Base-by-base conservation (phyloP, 2,329 filamentous ascomycete species). In the Pseudogymnoascus sp. region DNA sequence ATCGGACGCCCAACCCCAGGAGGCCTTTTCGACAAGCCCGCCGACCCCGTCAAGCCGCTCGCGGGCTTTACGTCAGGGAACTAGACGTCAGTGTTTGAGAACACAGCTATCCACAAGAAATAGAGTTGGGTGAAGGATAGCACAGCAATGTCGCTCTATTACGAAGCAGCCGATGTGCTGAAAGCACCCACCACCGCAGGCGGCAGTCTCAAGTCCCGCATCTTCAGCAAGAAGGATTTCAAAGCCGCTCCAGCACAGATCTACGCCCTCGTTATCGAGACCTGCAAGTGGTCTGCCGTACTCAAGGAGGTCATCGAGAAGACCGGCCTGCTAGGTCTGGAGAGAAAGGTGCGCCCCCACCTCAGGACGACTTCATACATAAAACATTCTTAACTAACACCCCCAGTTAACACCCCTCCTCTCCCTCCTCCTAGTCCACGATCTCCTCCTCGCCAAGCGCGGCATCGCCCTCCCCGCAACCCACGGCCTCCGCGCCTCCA, bases 281-380 rank as follows among this genome's bases (percentile, higher is more conserved):
- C 90, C 1, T 87, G 88, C 67, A 97, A 96, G 85, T 97, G 93
- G 90, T 94, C 92, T 69, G 73, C 79, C 3, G 80, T 97, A 2
- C 77, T 99, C 58, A 91, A 91, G 70, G 92, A 96, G 70, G 87
- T 97, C n/a, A 85, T 99, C 70, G 91, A 97, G 68, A 85, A 82
- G 66, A 83, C 91, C 1, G 87, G 85, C 3, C 77, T 97, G 36
- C 77, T 97, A 36, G 81, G 82, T n/a, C 76, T 86, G 8, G 94
- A 99, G 78, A 87, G 85, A 66, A 96, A 96, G 85, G 92, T 94
- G 73, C 45, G 18, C n/a, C n/a, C n/a, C n/a, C n/a, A n/a, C n/a
- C n/a, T n/a, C n/a, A n/a, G n/a, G n/a, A n/a, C n/a, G n/a, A n/a
- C n/a, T n/a, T n/a, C n/a, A n/a, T n/a, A n/a, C n/a, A 52, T 1